Conservation (phyloP, 106 monocot genomes). For the Chionographis japonica region DNA sequence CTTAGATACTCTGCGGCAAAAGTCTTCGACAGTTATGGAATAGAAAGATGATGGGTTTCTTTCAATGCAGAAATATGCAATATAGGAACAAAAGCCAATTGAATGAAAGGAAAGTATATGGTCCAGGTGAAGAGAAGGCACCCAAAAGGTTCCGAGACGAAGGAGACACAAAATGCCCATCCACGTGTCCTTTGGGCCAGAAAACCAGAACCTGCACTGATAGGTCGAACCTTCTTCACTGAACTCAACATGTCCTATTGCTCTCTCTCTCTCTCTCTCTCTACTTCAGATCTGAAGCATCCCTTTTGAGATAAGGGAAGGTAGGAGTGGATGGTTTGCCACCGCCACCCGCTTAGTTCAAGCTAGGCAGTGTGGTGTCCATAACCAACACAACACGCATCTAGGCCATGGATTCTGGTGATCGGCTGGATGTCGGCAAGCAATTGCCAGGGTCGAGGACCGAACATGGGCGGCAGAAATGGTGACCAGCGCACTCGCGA, state of each 20-base stretch:
- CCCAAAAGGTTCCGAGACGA: background rate
- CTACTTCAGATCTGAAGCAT: background rate
- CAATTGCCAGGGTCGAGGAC: no score
- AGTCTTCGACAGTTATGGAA: background rate
- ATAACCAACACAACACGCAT: no score
- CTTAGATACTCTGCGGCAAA: background rate
- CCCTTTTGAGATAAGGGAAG: background rate
- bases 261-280: no score
- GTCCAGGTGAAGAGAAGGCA: background rate
- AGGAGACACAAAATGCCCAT: background rate
- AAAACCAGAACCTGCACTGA: background rate
- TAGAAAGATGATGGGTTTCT: background rate
- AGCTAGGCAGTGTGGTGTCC: no score
- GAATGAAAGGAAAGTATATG: background rate
- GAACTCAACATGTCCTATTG: background rate
- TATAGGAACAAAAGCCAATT: background rate
- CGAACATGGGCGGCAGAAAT: background rate
- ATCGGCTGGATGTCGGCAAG: no score
- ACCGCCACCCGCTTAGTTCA: no score
- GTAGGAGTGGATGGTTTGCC: constrained; percentile 36
- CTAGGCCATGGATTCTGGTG: no score
- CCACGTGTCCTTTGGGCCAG: background rate
- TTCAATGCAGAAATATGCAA: background rate
- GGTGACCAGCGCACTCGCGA: no score
- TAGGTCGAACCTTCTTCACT: background rate